Evolutionary conservation across 169 alveolate species (phyloP).

Genomic region (Cryptosporidium felis): DNA sequence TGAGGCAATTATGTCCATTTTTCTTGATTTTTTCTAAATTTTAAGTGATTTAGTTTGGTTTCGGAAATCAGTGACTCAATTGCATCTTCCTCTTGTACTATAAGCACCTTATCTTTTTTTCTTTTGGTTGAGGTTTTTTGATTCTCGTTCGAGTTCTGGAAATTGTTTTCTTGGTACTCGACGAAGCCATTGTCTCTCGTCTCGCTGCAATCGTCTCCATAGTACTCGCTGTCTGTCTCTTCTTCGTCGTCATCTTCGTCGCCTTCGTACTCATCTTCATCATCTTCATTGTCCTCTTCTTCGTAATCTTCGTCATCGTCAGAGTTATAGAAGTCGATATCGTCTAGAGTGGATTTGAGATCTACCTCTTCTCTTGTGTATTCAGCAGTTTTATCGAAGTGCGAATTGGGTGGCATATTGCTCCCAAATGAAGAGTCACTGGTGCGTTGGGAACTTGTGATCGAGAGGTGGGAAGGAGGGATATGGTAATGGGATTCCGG

Average conservation of each 20-base stretch:
- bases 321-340: constrained; percentile 15
- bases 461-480: no score
- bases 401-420: background rate
- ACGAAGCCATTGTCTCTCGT: background rate
- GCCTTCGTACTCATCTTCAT: background rate
- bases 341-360: background rate
- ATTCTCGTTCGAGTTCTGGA: background rate
- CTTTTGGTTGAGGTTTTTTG: background rate
- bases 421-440: constrained; percentile 11
- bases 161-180: background rate
- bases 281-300: constrained; percentile 1
- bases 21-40: background rate
- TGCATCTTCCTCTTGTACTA: constrained; percentile 36
- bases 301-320: constrained; percentile 54
- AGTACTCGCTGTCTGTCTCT: background rate
- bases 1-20: constrained; percentile 10
- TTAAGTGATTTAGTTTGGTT: background rate
- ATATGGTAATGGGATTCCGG: background rate
- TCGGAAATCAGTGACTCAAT: constrained; percentile 35
- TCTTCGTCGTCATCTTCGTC: background rate
- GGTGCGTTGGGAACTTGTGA: background rate
- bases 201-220: background rate
- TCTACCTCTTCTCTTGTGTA: background rate
- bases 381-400: background rate
- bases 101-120: background rate